Evolutionary conservation across 2,329 filamentous ascomycete species (phyloP).

Genomic region (Cercospora sp.): DNA sequence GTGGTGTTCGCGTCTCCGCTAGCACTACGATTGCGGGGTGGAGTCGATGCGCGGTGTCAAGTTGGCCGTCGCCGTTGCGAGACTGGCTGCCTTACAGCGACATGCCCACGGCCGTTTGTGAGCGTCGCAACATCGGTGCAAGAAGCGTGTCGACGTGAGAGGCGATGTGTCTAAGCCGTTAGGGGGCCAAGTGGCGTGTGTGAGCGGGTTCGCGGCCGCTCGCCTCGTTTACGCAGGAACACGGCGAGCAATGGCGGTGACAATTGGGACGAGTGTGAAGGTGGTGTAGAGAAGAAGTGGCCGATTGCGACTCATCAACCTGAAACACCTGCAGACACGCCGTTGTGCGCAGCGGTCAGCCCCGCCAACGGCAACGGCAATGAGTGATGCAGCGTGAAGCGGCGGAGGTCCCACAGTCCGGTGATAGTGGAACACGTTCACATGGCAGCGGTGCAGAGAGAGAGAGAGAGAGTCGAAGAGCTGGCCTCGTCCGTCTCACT

Average conservation of each 20-base stretch:
- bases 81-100: background rate
- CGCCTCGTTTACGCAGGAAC: background rate
- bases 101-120: conserved; percentile 5
- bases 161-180: background rate
- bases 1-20: background rate
- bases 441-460: background rate
- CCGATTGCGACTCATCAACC: background rate
- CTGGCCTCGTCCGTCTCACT: background rate
- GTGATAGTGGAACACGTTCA: background rate
- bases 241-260: background rate
- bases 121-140: conserved; percentile 13
- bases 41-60: background rate
- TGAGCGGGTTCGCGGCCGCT: background rate
- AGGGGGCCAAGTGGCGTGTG: background rate
- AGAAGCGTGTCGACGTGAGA: background rate
- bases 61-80: background rate
- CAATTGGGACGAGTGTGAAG: background rate
- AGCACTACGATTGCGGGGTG: background rate
- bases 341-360: background rate
- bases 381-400: too few relatives aligned
- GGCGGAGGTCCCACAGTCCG: background rate
- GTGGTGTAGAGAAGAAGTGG: background rate
- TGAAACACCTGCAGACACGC: background rate
- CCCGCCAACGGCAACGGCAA: too few relatives aligned
- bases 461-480: background rate